These are phyloP conservation scores for Solioccasus polychromus DNA, from an alignment of 768 basidiomycete species.

Conservation along the genomic window DNA sequence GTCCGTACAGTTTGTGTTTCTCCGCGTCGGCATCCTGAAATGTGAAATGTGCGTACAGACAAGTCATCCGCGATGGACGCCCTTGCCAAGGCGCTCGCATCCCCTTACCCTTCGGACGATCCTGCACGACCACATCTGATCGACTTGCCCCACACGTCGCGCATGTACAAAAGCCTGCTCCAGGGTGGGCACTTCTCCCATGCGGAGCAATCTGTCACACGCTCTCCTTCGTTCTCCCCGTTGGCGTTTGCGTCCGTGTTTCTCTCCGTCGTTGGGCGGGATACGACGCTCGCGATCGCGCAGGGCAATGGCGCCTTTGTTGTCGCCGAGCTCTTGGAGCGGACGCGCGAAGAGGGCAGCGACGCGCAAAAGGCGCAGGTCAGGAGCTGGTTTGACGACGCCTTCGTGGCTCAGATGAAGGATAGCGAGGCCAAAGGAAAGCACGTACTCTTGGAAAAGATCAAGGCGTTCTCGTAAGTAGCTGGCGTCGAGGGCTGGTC, in stretches of 20 bases:
- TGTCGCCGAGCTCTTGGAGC: slow-evolving; percentile 67
- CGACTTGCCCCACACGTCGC: slow-evolving; percentile 77
- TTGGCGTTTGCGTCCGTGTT: slow-evolving; percentile 58
- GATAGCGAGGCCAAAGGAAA: slow-evolving; percentile 65
- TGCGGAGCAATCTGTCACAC: slow-evolving; percentile 51
- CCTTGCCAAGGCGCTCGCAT: slow-evolving; percentile 55
- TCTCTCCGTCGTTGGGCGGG: slow-evolving; percentile 50
- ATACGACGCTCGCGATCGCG: slow-evolving; percentile 53
- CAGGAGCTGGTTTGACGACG: slow-evolving; percentile 56
- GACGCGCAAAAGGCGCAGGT: slow-evolving; percentile 42
- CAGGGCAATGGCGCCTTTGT: slow-evolving; percentile 69
- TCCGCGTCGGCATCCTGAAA: background rate
- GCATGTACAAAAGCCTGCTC: slow-evolving; percentile 84
- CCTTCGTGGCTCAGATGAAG: slow-evolving; percentile 47
- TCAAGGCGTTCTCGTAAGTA: slow-evolving; percentile 33
- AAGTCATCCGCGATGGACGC: slow-evolving; percentile 61
- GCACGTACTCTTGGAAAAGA: slow-evolving; percentile 62
- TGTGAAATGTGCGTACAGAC: slow-evolving; percentile 43
- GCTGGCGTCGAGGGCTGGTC: background rate
- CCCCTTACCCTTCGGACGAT: slow-evolving; percentile 56
- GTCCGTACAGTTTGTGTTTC: slow-evolving; percentile 44
- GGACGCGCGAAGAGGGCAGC: slow-evolving; percentile 43
- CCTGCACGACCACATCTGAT: slow-evolving; percentile 58
- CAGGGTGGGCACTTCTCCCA: slow-evolving; percentile 90
- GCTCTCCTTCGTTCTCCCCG: slow-evolving; percentile 53